Conservation (phyloP, 306 rosid species). For the Begonia masoniana region DNA sequence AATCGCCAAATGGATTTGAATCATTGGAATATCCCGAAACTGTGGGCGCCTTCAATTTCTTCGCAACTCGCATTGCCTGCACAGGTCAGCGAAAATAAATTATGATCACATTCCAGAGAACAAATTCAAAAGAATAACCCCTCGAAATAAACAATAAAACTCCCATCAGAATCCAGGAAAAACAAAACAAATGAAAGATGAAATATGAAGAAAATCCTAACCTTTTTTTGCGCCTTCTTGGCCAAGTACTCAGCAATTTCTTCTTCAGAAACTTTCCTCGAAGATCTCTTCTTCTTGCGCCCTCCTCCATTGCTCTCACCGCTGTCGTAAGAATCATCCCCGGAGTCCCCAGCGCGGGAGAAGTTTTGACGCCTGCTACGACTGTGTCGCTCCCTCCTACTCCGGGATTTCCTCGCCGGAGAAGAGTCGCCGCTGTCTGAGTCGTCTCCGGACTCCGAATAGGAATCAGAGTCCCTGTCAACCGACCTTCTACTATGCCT, state of each 20-base stretch:
- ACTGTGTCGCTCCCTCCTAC: slow-evolving; percentile 19
- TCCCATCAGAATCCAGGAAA: not conserved
- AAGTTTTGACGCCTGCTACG: slow-evolving; percentile 24
- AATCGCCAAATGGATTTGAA: slow-evolving; percentile 90
- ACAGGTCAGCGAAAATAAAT: not conserved
- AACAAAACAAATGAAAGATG: not conserved
- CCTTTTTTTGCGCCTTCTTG: slow-evolving; percentile 79
- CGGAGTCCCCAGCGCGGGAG: slow-evolving; percentile 25
- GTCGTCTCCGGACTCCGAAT: slow-evolving; percentile 20
- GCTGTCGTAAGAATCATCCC: slow-evolving; percentile 21
- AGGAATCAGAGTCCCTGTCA: slow-evolving; percentile 25
- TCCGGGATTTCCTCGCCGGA: slow-evolving; percentile 18
- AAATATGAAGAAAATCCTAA: slow-evolving; percentile 7
- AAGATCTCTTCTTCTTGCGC: slow-evolving; percentile 33
- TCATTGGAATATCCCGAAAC: slow-evolving; percentile 86
- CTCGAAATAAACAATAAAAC: not conserved
- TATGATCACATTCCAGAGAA: not conserved
- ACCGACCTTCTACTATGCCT: slow-evolving; percentile 25
- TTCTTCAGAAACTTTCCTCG: slow-evolving; percentile 49
- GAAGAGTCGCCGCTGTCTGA: slow-evolving; percentile 24
- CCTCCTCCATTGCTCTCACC: slow-evolving; percentile 24
- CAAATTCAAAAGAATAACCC: not conserved
- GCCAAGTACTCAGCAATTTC: slow-evolving; percentile 60
- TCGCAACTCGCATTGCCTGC: slow-evolving; percentile 58
- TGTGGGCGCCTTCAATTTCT: slow-evolving; percentile 49